Conservation (phyloP, 305 asterid genomes). For the Fraxinus greggii region DNA sequence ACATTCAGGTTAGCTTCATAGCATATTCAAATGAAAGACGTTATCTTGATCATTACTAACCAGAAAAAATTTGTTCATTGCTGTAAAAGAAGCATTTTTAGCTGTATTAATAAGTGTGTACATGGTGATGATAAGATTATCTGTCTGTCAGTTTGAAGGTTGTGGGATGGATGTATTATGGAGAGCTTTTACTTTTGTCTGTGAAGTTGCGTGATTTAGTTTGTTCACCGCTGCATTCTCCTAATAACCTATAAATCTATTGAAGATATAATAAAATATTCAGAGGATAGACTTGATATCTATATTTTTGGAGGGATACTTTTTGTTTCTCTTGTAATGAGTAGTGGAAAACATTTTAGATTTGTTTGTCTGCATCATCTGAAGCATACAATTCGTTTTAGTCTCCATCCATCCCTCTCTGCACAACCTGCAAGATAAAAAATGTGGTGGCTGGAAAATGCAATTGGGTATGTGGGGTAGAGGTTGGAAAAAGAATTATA, state of each 20-base stretch:
- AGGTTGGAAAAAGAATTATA: neutral
- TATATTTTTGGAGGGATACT: neutral
- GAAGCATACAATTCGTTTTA: neutral
- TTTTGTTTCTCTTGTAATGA: neutral
- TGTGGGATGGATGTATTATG: neutral
- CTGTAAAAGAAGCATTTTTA: constrained; percentile 13
- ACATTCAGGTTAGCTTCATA: neutral
- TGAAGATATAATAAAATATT: neutral
- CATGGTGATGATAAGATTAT: neutral
- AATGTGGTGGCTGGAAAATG: neutral
- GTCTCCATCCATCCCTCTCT: neutral
- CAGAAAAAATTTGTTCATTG: constrained; percentile 5
- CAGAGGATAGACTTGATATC: neutral
- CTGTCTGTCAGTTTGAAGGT: constrained; percentile 10
- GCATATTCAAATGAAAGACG: neutral
- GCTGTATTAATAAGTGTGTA: neutral
- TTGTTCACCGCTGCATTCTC: neutral
- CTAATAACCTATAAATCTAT: neutral
- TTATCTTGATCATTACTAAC: neutral
- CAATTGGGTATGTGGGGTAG: neutral
- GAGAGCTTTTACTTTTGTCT: neutral
- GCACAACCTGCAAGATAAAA: neutral
- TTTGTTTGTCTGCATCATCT: neutral
- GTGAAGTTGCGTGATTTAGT: neutral
- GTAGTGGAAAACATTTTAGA: neutral